Evolutionary conservation across 1,139 yeast species (phyloP), one percentile per base, ranked within the genome.

Genomic region (Hansenula sp.): DNA sequence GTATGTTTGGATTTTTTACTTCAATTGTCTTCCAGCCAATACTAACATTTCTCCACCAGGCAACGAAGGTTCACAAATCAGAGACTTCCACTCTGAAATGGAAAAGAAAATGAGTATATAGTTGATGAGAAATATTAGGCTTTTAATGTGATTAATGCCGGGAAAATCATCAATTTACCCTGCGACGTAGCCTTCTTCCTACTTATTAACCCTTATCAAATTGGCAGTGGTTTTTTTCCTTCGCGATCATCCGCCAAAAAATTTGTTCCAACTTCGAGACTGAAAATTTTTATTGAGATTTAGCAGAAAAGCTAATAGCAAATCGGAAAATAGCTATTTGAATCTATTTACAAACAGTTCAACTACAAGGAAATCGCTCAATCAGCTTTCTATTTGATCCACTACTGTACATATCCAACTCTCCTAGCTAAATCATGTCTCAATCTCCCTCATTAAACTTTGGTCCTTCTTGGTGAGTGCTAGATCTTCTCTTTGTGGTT

Each of bases 51-150:
- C 13, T 16, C 15, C 19, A 38, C 15, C 19, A 38, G 45, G 38
- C 7, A 42, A 39, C 16, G 48, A 50, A 17, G 47, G 30, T 16
- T 36, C 34, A 8, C 31, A 37, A 13, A 36, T 28, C 10, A 58
- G 58, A 51, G 85, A 79, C 53, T 74, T 83, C 68, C 96, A 88
- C 61, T 62, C 79, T 27, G 91, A 84, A 55, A 72, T 89, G 72
- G 94, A 86, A 62, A 75, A 69, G 59, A 73, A 72, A 47, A 68
- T 84, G 71, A 83, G 85, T 36, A 70, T 84, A 43, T 81, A 67
- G 53, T 9, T n/a, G 30, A 30, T 31, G 18, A 6, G 16, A 9
- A n/a, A 39, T 33, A 27, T 39, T 19, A 31, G n/a, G 15, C 3
- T 17, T 25, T 11, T 15, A 29, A 17, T 15, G 30, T 29, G 27